Evolutionary conservation across 345 rosid genomes (phyloP).

Genomic region (Eucalyptus lansdowneana): DNA sequence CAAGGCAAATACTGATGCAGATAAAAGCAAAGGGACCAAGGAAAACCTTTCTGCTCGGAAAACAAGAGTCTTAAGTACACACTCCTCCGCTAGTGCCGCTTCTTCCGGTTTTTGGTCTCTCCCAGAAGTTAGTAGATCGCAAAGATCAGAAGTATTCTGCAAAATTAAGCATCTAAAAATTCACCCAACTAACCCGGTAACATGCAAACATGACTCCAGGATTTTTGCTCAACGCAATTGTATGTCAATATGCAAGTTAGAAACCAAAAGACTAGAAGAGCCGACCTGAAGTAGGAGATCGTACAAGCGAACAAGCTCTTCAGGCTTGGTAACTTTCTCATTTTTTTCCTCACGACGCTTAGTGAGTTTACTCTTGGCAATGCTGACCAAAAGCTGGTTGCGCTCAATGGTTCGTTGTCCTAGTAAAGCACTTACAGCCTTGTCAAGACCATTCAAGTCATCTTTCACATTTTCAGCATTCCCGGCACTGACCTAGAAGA

Average conservation of each 20-base stretch:
- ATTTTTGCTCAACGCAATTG: not conserved
- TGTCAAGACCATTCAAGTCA: conserved; percentile 89
- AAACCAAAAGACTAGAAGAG: not conserved
- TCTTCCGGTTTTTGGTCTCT: conserved; percentile 94
- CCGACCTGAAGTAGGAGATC: conserved; percentile 91
- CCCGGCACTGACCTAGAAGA: conserved; percentile 77
- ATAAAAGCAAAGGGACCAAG: not conserved
- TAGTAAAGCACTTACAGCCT: conserved; percentile 88
- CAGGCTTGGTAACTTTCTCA: conserved; percentile 85
- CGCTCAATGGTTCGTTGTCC: conserved; percentile 93
- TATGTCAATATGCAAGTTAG: not conserved
- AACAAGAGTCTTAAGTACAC: conserved; percentile 51
- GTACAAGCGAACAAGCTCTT: conserved; percentile 91
- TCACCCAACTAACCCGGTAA: not conserved
- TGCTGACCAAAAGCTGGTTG: conserved; percentile 78
- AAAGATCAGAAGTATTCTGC: conserved; percentile 95
- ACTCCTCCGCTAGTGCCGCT: conserved; percentile 74
- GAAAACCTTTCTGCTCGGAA: conserved; percentile 85
- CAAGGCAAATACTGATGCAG: not conserved
- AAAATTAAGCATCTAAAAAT: not conserved
- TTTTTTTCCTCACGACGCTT: conserved; percentile 81
- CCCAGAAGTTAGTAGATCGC: conserved; percentile 96
- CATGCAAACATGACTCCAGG: not conserved
- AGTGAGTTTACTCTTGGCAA: conserved; percentile 78
- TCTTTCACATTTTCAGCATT: conserved; percentile 88